Percentiles rank a stretch among this genome's conserved stretches.
Evolutionary conservation across 225 moss, liverwort and hornwort species (phyloP).

Genomic region (Ulota crispa): DNA sequence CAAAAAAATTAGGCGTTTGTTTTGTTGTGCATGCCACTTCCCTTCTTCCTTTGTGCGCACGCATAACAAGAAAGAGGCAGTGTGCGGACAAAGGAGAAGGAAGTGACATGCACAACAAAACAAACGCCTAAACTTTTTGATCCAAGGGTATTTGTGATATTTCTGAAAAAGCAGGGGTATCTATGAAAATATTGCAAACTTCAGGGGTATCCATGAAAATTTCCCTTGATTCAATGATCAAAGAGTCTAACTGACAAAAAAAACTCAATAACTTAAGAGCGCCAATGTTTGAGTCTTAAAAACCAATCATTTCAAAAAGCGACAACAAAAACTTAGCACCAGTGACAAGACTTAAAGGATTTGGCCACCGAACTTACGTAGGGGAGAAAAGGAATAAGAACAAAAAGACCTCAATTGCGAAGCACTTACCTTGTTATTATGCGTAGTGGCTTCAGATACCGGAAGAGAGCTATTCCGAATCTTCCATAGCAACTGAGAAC

Average conservation of each 20-base stretch:
- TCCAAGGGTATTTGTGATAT: too few relatives aligned
- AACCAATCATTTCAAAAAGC: background rate
- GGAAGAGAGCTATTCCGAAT: slow-evolving; percentile 49
- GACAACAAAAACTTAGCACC: background rate
- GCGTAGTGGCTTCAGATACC: slow-evolving; percentile 35
- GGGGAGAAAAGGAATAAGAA: background rate
- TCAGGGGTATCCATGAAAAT: too few relatives aligned
- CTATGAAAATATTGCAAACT: too few relatives aligned
- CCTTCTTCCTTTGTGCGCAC: too few relatives aligned
- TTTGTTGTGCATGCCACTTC: too few relatives aligned
- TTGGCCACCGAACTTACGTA: background rate
- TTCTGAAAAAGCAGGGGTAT: too few relatives aligned
- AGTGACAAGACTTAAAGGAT: background rate
- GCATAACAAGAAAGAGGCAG: too few relatives aligned
- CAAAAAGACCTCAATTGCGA: background rate
- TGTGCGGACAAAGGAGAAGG: too few relatives aligned
- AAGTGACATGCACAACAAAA: too few relatives aligned
- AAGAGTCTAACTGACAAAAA: background rate
- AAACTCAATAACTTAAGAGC: background rate
- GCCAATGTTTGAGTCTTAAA: background rate
- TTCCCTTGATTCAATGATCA: slow-evolving; percentile 1
- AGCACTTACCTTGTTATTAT: slow-evolving; percentile 49
- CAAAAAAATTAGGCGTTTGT: too few relatives aligned
- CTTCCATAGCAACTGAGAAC: slow-evolving; percentile 84
- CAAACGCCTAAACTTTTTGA: too few relatives aligned